These are phyloP conservation scores for Trichoderma arundinaceum DNA, from an alignment of 2,329 filamentous ascomycete genomes.

Conservation along the genomic window DNA sequence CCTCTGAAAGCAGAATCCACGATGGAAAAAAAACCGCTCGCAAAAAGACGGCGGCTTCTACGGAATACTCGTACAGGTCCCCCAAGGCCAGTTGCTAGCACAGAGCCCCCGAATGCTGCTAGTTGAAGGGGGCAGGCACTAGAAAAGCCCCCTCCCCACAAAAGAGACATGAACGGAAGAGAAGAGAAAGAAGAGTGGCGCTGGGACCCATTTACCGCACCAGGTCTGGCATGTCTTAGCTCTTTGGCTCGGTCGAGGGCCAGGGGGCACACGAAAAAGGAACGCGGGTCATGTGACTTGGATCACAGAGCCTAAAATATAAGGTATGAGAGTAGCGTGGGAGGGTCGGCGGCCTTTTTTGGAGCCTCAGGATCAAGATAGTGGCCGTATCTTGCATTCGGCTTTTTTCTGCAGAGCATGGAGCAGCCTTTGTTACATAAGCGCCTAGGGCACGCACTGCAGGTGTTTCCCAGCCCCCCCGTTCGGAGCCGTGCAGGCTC, in stretches of 20 bases:
- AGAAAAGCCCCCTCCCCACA: background rate
- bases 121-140: background rate
- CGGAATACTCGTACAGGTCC: too few species aligned
- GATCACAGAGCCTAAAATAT: conserved; percentile 17
- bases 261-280: conserved; percentile 1
- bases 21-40: too few species aligned
- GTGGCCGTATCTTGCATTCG: conserved; percentile 31
- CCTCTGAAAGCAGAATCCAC: too few species aligned
- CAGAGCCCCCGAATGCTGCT: too few species aligned
- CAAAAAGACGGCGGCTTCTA: too few species aligned
- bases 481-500: conserved; percentile 6
- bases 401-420: conserved; percentile 28
- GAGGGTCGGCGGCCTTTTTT: conserved; percentile 1
- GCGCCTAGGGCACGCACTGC: background rate
- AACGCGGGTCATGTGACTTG: conserved; percentile 24
- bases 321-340: conserved; percentile 16
- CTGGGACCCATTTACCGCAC: background rate
- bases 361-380: conserved; percentile 30
- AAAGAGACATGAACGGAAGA: conserved; percentile 17
- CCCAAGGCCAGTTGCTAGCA: too few species aligned
- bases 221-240: background rate
- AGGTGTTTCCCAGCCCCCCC: conserved; percentile 10
- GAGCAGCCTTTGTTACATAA: conserved; percentile 31
- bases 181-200: conserved; percentile 10
- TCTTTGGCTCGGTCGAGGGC: background rate